Percentiles rank a stretch among this genome's conserved stretches.
Conservation (phyloP, 768 basidiomycete species). For the Lentinula sp. region DNA sequence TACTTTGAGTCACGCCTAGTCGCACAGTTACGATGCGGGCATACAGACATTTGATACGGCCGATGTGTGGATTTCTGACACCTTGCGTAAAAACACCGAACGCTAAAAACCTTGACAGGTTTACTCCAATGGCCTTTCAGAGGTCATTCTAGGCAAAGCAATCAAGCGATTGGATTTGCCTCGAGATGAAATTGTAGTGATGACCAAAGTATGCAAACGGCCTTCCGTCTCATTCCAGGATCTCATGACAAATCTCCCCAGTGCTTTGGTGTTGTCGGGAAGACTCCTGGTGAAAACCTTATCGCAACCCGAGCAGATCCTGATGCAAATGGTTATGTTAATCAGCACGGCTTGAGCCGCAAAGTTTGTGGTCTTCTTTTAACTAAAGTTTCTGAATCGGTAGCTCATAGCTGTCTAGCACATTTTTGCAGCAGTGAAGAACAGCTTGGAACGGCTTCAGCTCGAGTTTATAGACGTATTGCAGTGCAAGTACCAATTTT, state of each 20-base stretch:
- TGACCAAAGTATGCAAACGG: slow-evolving; percentile 32
- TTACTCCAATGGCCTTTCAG: slow-evolving; percentile 38
- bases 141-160: slow-evolving; percentile 41
- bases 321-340: slow-evolving; percentile 45
- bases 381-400: not conserved
- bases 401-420: slow-evolving; percentile 35
- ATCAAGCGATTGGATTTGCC: slow-evolving; percentile 39
- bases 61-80: slow-evolving; percentile 7
- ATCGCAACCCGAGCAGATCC: slow-evolving; percentile 6
- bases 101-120: slow-evolving; percentile 14
- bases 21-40: slow-evolving; percentile 17
- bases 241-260: not conserved
- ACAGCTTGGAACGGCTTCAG: slow-evolving; percentile 59
- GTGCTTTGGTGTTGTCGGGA: not conserved
- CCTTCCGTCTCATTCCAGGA: not conserved
- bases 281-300: slow-evolving; percentile 5
- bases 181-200: slow-evolving; percentile 45
- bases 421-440: slow-evolving; percentile 66
- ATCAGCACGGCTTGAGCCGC: slow-evolving; percentile 41
- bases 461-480: slow-evolving; percentile 73
- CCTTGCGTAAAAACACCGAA: slow-evolving; percentile 18
- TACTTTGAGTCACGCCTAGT: not conserved
- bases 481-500: slow-evolving; percentile 41
- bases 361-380: slow-evolving; percentile 23
- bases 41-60: slow-evolving; percentile 24